Evolutionary conservation across 2,329 filamentous ascomycete species (phyloP).

Genomic region (Hansfordia pulvinata): DNA sequence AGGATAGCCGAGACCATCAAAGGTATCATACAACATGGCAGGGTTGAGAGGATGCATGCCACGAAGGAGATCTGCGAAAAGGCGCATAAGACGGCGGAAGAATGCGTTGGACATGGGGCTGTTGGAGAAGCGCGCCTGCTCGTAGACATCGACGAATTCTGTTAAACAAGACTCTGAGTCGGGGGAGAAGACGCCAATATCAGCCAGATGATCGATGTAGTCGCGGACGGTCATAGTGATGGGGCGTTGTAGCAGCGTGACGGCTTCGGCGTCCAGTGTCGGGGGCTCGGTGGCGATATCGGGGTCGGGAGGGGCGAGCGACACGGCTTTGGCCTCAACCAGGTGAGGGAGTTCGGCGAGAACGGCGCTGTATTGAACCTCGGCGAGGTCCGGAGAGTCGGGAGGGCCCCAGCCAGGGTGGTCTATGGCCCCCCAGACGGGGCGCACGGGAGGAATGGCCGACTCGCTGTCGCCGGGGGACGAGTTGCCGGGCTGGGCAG

Average conservation of each 20-base stretch:
- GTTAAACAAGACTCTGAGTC: slow-evolving; percentile 19
- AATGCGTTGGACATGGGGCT: slow-evolving; percentile 51
- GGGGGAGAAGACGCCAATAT: slow-evolving; percentile 49
- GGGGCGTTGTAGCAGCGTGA: slow-evolving; percentile 58
- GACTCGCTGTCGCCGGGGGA: slow-evolving; percentile 22
- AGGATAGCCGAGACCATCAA: slow-evolving; percentile 5
- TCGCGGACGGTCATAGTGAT: slow-evolving; percentile 61
- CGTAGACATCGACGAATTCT: slow-evolving; percentile 65
- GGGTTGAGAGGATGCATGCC: slow-evolving; percentile 56
- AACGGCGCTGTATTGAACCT: slow-evolving; percentile 73
- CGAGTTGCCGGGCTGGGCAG: slow-evolving; percentile 20
- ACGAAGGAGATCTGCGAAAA: slow-evolving; percentile 70
- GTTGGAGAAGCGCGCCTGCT: slow-evolving; percentile 71
- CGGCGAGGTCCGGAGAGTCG: slow-evolving; percentile 56
- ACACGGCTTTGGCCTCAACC: slow-evolving; percentile 87
- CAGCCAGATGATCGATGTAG: slow-evolving; percentile 60
- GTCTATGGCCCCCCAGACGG: slow-evolving; percentile 68
- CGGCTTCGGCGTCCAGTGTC: slow-evolving; percentile 50
- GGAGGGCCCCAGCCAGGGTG: slow-evolving; percentile 87
- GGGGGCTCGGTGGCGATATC: slow-evolving; percentile 22
- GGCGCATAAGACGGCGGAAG: slow-evolving; percentile 69
- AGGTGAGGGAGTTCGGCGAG: slow-evolving; percentile 75
- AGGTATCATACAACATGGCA: slow-evolving; percentile 27
- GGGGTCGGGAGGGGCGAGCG: slow-evolving; percentile 51
- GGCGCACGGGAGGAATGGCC: slow-evolving; percentile 34